These are phyloP conservation scores for Apophysomyces elegans DNA, from an alignment of 371 early-diverging fungal genomes.

Conservation along the genomic window DNA sequence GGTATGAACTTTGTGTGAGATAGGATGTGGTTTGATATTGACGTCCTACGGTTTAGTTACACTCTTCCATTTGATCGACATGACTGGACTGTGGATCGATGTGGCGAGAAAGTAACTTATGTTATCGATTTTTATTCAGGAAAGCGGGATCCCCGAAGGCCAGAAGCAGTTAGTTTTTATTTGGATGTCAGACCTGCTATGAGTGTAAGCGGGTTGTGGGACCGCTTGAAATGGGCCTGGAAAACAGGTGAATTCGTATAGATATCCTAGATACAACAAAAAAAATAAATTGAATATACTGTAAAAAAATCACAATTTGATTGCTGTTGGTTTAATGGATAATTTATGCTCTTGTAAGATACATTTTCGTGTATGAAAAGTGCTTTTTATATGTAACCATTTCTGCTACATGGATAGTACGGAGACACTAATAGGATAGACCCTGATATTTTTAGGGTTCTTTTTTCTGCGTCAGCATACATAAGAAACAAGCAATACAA, in stretches of 20 bases:
- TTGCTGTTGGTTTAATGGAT: too few relatives aligned
- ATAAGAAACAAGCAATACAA: too few relatives aligned
- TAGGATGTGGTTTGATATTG: constrained; percentile 1
- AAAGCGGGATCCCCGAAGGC: constrained; percentile 60
- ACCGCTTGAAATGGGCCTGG: constrained; percentile 54
- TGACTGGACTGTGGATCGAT: constrained; percentile 96
- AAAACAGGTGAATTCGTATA: constrained; percentile 44
- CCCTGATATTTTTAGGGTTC: too few relatives aligned
- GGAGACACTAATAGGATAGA: too few relatives aligned
- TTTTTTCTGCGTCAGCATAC: too few relatives aligned
- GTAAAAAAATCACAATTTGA: too few relatives aligned
- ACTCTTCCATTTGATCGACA: constrained; percentile 93
- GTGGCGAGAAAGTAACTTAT: constrained; percentile 90
- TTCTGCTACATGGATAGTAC: too few relatives aligned
- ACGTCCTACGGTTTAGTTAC: constrained; percentile 37
- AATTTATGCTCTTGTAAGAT: too few relatives aligned
- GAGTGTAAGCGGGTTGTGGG: constrained; percentile 57
- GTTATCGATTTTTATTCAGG: constrained; percentile 95
- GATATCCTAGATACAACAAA: neutral
- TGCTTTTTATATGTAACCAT: too few relatives aligned
- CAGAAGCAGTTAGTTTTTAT: constrained; percentile 73
- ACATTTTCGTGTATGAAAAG: too few relatives aligned
- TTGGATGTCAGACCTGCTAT: constrained; percentile 90
- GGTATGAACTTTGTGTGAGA: constrained; percentile 43
- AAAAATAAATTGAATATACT: neutral